phyloP scores from a whole-genome alignment of 2,329 filamentous ascomycete genomes.

The Microthyrium microscopicum region DNA sequence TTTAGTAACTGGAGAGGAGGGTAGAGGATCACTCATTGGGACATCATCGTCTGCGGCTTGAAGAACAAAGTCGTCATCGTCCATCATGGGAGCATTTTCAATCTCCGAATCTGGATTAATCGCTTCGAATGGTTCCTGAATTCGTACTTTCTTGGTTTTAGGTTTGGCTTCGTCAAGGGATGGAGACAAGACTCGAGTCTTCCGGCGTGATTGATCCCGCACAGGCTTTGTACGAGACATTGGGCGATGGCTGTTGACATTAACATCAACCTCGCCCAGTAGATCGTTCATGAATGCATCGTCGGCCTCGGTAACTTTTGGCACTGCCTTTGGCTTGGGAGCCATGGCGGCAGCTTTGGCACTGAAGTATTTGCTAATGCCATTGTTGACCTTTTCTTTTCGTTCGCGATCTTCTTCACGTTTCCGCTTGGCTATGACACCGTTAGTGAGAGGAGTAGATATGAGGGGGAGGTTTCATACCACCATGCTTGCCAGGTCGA shows the following conservation, averaged over 20 bases:
- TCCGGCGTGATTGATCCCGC: slow-evolving; percentile 60
- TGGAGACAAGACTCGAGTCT: slow-evolving; percentile 66
- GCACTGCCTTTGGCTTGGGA: slow-evolving; percentile 66
- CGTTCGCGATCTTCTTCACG: slow-evolving; percentile 75
- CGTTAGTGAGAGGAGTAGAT: slow-evolving; percentile 6
- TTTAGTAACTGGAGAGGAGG: slow-evolving; percentile 74
- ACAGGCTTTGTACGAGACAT: slow-evolving; percentile 43
- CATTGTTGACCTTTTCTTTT: slow-evolving; percentile 72
- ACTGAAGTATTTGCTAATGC: slow-evolving; percentile 90
- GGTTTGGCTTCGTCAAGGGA: slow-evolving; percentile 35
- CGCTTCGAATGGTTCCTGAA: slow-evolving; percentile 26
- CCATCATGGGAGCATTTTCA: slow-evolving; percentile 29
- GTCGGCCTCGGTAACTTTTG: slow-evolving; percentile 68
- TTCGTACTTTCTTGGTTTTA: slow-evolving; percentile 12
- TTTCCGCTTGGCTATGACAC: slow-evolving; percentile 56
- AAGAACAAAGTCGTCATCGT: slow-evolving; percentile 40
- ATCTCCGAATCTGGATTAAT: slow-evolving; percentile 23
- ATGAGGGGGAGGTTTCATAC: neutral
- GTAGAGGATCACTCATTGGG: slow-evolving; percentile 73
- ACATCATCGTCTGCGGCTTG: slow-evolving; percentile 46
- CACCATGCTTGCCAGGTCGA: slow-evolving; percentile 38
- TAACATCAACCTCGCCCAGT: slow-evolving; percentile 73
- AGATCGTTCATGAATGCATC: slow-evolving; percentile 74
- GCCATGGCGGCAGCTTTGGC: slow-evolving; percentile 48
- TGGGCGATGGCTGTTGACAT: slow-evolving; percentile 49